Percentiles rank a stretch among this genome's conserved stretches.
phyloP scores from a whole-genome alignment of 208 protist species.

The Angomonas deanei region DNA sequence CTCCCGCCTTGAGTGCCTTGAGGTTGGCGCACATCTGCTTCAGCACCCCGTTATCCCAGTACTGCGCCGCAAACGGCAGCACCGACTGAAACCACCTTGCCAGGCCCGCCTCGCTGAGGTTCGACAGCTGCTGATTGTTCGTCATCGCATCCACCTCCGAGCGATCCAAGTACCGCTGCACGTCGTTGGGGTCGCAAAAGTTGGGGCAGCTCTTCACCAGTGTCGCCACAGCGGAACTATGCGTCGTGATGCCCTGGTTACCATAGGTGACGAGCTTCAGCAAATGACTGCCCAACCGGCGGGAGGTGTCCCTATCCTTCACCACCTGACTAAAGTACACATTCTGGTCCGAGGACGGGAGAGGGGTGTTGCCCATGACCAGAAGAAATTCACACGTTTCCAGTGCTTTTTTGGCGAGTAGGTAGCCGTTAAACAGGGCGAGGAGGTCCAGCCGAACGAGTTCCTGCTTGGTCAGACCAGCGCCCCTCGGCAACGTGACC shows the following conservation, averaged over 20 bases:
- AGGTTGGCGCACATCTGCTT: constrained; percentile 75
- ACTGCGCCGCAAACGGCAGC: constrained; percentile 44
- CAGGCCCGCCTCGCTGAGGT: constrained; percentile 42
- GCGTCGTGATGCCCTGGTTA: constrained; percentile 37
- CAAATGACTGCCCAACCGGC: constrained; percentile 56
- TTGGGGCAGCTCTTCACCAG: constrained; percentile 75
- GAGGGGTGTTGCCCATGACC: constrained; percentile 40
- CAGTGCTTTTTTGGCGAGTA: constrained; percentile 41
- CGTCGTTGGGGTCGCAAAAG: constrained; percentile 70
- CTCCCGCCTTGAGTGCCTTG: constrained; percentile 52
- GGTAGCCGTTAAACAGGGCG: constrained; percentile 32
- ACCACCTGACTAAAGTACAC: constrained; percentile 76
- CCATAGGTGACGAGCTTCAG: constrained; percentile 44
- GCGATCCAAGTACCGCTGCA: constrained; percentile 55
- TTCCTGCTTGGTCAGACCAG: constrained; percentile 14
- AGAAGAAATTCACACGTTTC: constrained; percentile 61
- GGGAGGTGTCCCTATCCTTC: constrained; percentile 53
- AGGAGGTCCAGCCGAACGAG: constrained; percentile 42
- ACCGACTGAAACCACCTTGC: constrained; percentile 59
- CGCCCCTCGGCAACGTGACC: neutral
- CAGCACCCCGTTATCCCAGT: constrained; percentile 77
- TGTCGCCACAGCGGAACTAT: constrained; percentile 30
- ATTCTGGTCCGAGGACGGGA: constrained; percentile 35
- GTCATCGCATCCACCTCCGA: constrained; percentile 60
- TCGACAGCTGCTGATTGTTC: constrained; percentile 28